These are phyloP conservation scores for Cyphellophora attinorum DNA, from an alignment of 2,329 filamentous ascomycete genomes.

Conservation along the genomic window DNA sequence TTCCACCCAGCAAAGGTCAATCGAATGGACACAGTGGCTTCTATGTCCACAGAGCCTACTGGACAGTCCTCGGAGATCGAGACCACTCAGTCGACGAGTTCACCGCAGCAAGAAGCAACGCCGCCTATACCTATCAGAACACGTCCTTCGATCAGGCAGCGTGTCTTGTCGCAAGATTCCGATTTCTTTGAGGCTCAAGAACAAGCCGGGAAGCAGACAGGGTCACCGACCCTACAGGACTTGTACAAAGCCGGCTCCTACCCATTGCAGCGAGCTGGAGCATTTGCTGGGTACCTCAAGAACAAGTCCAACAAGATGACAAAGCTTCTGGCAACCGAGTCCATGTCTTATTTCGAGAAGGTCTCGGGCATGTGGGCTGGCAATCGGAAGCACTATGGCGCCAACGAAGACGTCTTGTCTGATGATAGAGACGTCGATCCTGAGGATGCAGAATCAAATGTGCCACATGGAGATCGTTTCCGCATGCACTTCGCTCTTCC, in stretches of 20 bases:
- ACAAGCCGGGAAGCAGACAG: conserved; percentile 18
- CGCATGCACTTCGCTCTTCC: conserved; percentile 85
- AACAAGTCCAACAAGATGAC: conserved; percentile 73
- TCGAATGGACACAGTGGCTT: conserved; percentile 21
- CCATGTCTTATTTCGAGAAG: conserved; percentile 93
- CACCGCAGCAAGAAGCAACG: conserved; percentile 8
- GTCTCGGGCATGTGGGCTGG: conserved; percentile 97
- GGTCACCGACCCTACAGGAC: conserved; percentile 47
- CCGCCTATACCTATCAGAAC: conserved; percentile 9
- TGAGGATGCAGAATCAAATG: conserved; percentile 46
- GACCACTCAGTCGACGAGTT: conserved; percentile 11
- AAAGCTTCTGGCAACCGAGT: conserved; percentile 72
- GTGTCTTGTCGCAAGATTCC: conserved; percentile 3
- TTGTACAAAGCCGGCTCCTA: conserved; percentile 57
- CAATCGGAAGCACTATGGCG: conserved; percentile 78
- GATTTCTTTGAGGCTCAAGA: conserved; percentile 5
- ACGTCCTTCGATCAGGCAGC: conserved; percentile 3
- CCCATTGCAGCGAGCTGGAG: conserved; percentile 72
- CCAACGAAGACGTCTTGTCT: conserved; percentile 55
- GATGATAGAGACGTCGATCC: conserved; percentile 53
- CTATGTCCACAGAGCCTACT: conserved; percentile 29
- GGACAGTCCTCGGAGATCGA: conserved; percentile 26
- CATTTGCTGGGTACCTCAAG: conserved; percentile 73
- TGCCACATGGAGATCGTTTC: conserved; percentile 58
- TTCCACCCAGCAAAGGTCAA: conserved; percentile 69